Base-by-base conservation (phyloP, 352 stramenopile species). In the Pythium monospermum region DNA sequence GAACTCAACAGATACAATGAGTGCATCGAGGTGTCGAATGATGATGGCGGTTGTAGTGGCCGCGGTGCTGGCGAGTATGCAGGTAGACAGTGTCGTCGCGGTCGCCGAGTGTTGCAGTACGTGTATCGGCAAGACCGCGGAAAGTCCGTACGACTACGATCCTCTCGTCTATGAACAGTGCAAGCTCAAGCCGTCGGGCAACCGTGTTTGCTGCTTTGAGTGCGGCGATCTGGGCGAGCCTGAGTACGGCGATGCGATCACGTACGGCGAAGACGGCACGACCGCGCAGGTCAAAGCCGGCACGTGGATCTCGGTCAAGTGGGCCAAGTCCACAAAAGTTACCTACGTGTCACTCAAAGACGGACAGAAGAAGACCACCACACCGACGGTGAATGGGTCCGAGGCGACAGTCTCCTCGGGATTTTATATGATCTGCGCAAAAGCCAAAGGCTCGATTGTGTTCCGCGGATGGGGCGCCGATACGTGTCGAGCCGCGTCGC, bases 361-460 rank as follows among this genome's bases (percentile, higher is more conserved):
- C 13, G 73, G 73, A 13, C 78, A 89, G 60, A 85, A 83, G 64
- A 86, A 87, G 62, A 83, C 65, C 1, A 55, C 65, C n/a, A 85
- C 73, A 13, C 69, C 70, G 1, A 74, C 62, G 15, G 37, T 82
- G 3, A 57, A 56, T 11, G 66, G 59, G 56, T 53, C 64, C n/a
- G 19, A 48, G 6, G 78, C 78, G 0, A 62, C 47, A 1, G 45
- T 67, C 12, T 67, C 71, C 26, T 40, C 42, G 2, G 59, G 56
- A 40, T 76, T 62, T 7, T 87, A 83, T 53, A 68, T 81, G 41
- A 83, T 89, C 40, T 89, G 78, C 43, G 71, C 77, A 15, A 69
- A 66, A 30, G 39, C 50, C 4, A 68, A 68, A 6, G 77, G 77
- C 3, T 80, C 58, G 41, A 79, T 89, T 41, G 65, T 83, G 26